Percentiles rank a stretch among this genome's conserved stretches.
phyloP scores from a whole-genome alignment of 2,329 filamentous ascomycete genomes.

The Pseudogymnoascus sp. region DNA sequence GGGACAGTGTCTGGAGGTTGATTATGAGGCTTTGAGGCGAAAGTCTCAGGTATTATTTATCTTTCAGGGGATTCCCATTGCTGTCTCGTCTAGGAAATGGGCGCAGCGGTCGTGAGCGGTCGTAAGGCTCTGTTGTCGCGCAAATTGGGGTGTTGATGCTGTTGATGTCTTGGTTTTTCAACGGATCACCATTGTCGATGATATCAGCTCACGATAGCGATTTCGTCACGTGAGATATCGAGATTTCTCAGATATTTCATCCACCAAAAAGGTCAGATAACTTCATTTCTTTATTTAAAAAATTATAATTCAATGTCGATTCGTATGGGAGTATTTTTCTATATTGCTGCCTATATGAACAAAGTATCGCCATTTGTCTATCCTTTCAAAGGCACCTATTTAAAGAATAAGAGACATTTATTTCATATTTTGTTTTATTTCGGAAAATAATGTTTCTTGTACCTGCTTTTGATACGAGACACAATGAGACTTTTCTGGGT shows the following conservation, averaged over 20 bases:
- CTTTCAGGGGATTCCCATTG: neutral
- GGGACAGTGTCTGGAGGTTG: neutral
- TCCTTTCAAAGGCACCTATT: neutral
- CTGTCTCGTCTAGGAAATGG: neutral
- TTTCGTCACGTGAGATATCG: neutral
- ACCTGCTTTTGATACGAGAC: neutral
- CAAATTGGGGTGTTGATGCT: neutral
- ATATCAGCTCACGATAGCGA: neutral
- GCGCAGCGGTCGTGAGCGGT: neutral
- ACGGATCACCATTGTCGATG: slow-evolving; percentile 1
- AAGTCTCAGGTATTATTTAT: neutral
- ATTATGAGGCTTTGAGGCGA: slow-evolving; percentile 1
- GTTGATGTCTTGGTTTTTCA: neutral
- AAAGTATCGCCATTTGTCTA: neutral
- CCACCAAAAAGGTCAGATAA: neutral
- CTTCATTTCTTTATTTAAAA: neutral
- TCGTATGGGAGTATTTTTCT: neutral
- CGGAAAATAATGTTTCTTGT: neutral
- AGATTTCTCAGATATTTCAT: slow-evolving; percentile 1
- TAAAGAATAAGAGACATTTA: neutral
- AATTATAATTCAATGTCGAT: neutral
- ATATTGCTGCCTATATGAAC: neutral
- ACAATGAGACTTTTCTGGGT: neutral
- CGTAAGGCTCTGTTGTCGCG: neutral
- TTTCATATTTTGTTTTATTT: neutral